Evolutionary conservation across 768 basidiomycete species (phyloP).

Genomic region (Tylopilus rubrobrunneus): DNA sequence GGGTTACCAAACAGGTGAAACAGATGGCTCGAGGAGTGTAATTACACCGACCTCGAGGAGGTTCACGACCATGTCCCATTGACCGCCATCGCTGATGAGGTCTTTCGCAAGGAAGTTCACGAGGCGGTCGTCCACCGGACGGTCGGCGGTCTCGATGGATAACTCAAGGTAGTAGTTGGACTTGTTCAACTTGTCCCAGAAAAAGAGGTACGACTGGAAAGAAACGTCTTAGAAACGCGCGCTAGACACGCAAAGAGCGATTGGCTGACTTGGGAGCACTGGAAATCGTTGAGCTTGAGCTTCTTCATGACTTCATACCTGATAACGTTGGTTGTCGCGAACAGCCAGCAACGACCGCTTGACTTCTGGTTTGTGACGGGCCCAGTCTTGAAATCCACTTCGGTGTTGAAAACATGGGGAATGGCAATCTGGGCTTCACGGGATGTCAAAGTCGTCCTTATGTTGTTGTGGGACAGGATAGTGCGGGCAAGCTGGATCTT

Average conservation of each 20-base stretch:
- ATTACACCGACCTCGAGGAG: constrained; percentile 47
- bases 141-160: constrained; percentile 74
- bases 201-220: constrained; percentile 79
- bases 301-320: constrained; percentile 83
- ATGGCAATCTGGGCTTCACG: constrained; percentile 61
- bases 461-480: constrained; percentile 65
- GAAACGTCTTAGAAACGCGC: constrained; percentile 4
- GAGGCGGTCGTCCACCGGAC: constrained; percentile 80
- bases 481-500: constrained; percentile 75
- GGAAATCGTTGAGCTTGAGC: constrained; percentile 82
- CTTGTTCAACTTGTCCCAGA: constrained; percentile 96
- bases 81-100: constrained; percentile 88
- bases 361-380: constrained; percentile 86
- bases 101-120: constrained; percentile 69
- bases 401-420: constrained; percentile 78
- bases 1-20: constrained; percentile 28
- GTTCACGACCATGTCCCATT: constrained; percentile 90
- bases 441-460: constrained; percentile 58
- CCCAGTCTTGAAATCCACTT: constrained; percentile 74
- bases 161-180: constrained; percentile 86
- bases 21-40: not conserved
- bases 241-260: not conserved
- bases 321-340: constrained; percentile 86
- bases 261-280: constrained; percentile 74
- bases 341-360: constrained; percentile 93